Evolutionary conservation across 1,284 basidiomycete genomes (phyloP).

Genomic region (Cutaneotrichosporon cutaneum): DNA sequence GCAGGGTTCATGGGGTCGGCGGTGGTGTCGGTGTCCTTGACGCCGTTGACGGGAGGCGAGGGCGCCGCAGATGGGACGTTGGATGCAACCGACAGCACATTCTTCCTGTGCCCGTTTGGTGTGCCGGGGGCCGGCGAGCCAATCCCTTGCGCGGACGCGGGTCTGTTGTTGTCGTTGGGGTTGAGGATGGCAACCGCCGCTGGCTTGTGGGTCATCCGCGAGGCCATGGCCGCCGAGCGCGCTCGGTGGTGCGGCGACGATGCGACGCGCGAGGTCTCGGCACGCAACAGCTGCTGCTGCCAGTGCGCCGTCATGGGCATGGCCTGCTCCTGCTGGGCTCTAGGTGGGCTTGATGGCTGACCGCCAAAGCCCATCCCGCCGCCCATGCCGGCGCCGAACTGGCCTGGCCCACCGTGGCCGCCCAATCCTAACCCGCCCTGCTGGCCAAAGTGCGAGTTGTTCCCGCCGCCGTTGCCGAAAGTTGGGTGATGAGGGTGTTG

Average conservation of each 20-base stretch:
- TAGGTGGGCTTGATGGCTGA: slow-evolving; percentile 41
- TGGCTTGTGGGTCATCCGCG: slow-evolving; percentile 56
- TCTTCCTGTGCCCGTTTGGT: slow-evolving; percentile 54
- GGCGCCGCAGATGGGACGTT: slow-evolving; percentile 26
- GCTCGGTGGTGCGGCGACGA: slow-evolving; percentile 60
- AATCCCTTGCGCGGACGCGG: slow-evolving; percentile 14
- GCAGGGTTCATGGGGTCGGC: slow-evolving; percentile 42
- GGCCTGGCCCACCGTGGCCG: slow-evolving; percentile 24
- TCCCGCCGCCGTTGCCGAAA: slow-evolving; percentile 31
- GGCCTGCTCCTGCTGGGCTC: slow-evolving; percentile 31
- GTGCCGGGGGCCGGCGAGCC: slow-evolving; percentile 23
- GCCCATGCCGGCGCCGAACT: slow-evolving; percentile 30
- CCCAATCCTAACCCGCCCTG: slow-evolving; percentile 26
- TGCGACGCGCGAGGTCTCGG: slow-evolving; percentile 56
- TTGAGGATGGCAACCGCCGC: slow-evolving; percentile 55
- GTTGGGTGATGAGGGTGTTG: slow-evolving; percentile 35
- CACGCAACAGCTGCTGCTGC: slow-evolving; percentile 52
- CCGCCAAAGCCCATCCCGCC: slow-evolving; percentile 30
- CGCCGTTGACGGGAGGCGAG: slow-evolving; percentile 17
- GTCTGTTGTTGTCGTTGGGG: slow-evolving; percentile 41
- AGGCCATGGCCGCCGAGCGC: slow-evolving; percentile 59
- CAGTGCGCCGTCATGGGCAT: slow-evolving; percentile 48
- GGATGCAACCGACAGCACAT: slow-evolving; percentile 36
- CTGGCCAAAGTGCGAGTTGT: slow-evolving; percentile 34
- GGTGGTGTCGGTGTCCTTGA: background rate